These are phyloP conservation scores for Colletotrichum chlorophyti DNA, from an alignment of 2,329 filamentous ascomycete species.

Conservation along the genomic window DNA sequence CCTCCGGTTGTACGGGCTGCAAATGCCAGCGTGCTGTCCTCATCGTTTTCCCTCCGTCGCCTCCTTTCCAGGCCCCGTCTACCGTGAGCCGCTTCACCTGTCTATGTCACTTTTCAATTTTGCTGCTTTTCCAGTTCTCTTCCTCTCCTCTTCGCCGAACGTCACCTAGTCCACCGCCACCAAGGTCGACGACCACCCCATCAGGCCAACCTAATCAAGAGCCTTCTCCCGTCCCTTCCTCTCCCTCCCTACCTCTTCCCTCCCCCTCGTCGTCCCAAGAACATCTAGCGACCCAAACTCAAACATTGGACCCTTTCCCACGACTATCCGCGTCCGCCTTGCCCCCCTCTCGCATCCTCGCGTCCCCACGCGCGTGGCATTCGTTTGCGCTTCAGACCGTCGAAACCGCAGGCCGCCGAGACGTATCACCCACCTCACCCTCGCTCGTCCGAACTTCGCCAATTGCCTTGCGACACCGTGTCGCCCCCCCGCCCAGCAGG, in stretches of 20 bases:
- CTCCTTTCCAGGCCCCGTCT: too few species aligned
- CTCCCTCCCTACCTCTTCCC: not conserved
- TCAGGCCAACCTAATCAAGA: too few species aligned
- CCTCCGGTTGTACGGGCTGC: constrained; percentile 8
- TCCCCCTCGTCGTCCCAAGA: constrained; percentile 1
- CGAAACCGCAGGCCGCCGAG: constrained; percentile 1
- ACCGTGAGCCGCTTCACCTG: too few species aligned
- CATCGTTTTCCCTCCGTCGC: too few species aligned
- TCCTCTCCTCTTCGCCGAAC: constrained; percentile 7
- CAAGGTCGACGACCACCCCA: too few species aligned
- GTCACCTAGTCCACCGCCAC: too few species aligned
- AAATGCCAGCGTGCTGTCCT: too few species aligned
- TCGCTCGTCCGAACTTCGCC: constrained; percentile 26
- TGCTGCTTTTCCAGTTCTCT: not conserved
- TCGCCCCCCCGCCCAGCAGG: constrained; percentile 22
- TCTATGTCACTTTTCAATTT: too few species aligned
- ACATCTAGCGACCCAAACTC: constrained; percentile 1
- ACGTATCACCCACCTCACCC: not conserved
- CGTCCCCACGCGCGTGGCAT: constrained; percentile 13
- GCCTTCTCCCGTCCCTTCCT: too few species aligned
- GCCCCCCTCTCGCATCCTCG: constrained; percentile 4
- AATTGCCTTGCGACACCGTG: constrained; percentile 24
- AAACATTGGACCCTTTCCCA: constrained; percentile 12
- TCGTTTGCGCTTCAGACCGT: constrained; percentile 28
- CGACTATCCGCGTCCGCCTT: constrained; percentile 4